Evolutionary conservation across 2,329 filamentous ascomycete genomes (phyloP), one percentile per base, ranked within the genome.

Genomic region (Aspergillus luchuensis): DNA sequence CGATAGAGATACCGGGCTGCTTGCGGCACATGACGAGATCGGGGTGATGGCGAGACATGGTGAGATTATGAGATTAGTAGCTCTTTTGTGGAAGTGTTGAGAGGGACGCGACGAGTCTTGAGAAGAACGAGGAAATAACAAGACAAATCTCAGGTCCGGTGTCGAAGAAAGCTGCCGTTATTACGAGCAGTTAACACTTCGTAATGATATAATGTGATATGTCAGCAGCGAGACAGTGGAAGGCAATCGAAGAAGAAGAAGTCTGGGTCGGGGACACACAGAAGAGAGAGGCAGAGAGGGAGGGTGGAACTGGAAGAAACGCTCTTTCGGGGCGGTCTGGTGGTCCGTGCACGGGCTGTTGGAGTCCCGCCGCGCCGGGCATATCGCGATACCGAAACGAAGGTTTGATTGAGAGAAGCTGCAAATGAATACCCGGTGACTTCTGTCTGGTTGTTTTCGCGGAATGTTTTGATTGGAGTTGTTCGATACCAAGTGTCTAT

Each of bases 11-110:
- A 80, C 95, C 95, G 63, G 94, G 85, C 78, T 97, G 94, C 83
- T 99, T 99, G 82, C 94, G 93, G 87, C 95, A 99, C 94, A 98
- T 98, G 72, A 99, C 95, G 69, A 99, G 89, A 84, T 99, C 95
- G 79, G 93, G 93, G 78, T 97, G 92, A 85, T 96, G 92, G 81
- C 92, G 91, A 74, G 92, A 96, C 92, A 96, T 96, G 74, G 38
- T 84, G 73, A 63, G 23, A 54, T 56, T 55, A 4, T 36, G 23
- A 13, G 5, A 11, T 6, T 13, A 21, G 41, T 10, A 45, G 17
- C 8, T 21, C 10, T 4, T 23, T 13, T 11, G 25, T 30, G 28
- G 11, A 30, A 4, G 8, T 30, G 8, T 8, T 10, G 3, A 10
- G 8, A n/a, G 8, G 2, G 21, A 45, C 41, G 19, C 10, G 19